Evolutionary conservation across 2,329 filamentous ascomycete species (phyloP), one percentile per base, ranked within the genome.

Genomic region (Hypoxylon sp.): DNA sequence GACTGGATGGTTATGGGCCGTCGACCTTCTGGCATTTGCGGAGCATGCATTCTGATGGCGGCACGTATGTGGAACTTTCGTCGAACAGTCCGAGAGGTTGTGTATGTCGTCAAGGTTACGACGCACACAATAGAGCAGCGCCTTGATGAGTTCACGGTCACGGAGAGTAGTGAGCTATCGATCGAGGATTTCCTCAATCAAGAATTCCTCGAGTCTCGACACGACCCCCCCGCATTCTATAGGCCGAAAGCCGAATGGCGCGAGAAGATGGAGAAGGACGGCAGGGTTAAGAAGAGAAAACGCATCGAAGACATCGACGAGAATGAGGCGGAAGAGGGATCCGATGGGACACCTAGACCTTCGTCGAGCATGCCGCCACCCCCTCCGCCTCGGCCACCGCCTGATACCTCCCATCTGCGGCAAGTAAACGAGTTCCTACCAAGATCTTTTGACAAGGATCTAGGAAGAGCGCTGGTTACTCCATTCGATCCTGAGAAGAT

Each of bases 61-160:
- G 93, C 94, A 6, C 89, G 94, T 42, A 97, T 97, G 88, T 96
- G 97, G 80, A 97, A 97, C 71, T 99, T 95, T 68, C 88, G 93
- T 32, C 87, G 94, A 12, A 96, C 91, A 0, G 86, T 96, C 8
- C 84, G 91, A 20, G 94, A 99, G 72, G 89, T 99, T 6, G 93
- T 97, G n/a, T 97, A 96, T 69, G 90, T 97, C 26, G 93, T 97
- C 69, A 97, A 97, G 69, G 92, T 97, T 40, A 95, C 92, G 30
- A 95, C 95, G 60, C 83, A 91, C 55, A 99, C 94, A 5, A 91
- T 99, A 53, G 89, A 91, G 65, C 90, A 93, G 68, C 91, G 94
- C 55, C 76, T 99, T 7, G 87, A 92, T 60, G 94, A 99, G 67
- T 99, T 97, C 73, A 91, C 90, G 58, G 82, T 87, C 21, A 96